These are phyloP conservation scores for Pilaira anomala DNA, from an alignment of 192 early-diverging fungal species.

Conservation along the genomic window DNA sequence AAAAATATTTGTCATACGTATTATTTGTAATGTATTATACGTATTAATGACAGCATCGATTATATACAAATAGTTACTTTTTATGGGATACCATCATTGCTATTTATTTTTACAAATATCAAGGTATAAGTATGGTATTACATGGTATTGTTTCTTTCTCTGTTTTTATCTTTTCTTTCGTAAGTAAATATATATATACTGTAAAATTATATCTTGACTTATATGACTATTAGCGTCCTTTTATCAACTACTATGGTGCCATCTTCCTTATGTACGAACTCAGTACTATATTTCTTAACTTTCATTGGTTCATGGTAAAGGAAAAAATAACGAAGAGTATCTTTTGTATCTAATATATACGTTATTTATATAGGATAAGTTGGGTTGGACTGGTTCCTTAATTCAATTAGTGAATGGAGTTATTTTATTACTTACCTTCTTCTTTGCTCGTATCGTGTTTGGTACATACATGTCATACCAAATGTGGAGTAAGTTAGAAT, in stretches of 20 bases:
- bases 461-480: conserved; percentile 72
- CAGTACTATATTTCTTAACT: conserved; percentile 87
- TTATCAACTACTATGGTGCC: conserved; percentile 82
- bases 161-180: conserved; percentile 72
- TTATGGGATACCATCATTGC: conserved; percentile 82
- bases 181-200: too few species aligned
- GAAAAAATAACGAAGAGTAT: background rate
- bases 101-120: conserved; percentile 60
- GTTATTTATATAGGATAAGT: conserved; percentile 67
- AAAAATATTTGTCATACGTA: background rate
- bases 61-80: conserved; percentile 67
- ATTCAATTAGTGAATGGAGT: conserved; percentile 83
- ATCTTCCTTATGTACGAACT: conserved; percentile 89
- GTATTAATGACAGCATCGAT: background rate
- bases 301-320: conserved; percentile 75
- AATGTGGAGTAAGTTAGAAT: conserved; percentile 46
- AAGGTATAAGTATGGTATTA: conserved; percentile 77
- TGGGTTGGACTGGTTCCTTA: conserved; percentile 72
- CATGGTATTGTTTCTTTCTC: conserved; percentile 76
- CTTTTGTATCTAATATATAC: background rate
- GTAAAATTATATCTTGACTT: conserved; percentile 2
- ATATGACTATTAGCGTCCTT: conserved; percentile 57
- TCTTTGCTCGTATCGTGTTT: conserved; percentile 71
- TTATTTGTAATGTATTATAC: background rate
- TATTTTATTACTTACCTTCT: conserved; percentile 72